Conservation (phyloP, 768 basidiomycete genomes). For the Pisolithus tinctorius region DNA sequence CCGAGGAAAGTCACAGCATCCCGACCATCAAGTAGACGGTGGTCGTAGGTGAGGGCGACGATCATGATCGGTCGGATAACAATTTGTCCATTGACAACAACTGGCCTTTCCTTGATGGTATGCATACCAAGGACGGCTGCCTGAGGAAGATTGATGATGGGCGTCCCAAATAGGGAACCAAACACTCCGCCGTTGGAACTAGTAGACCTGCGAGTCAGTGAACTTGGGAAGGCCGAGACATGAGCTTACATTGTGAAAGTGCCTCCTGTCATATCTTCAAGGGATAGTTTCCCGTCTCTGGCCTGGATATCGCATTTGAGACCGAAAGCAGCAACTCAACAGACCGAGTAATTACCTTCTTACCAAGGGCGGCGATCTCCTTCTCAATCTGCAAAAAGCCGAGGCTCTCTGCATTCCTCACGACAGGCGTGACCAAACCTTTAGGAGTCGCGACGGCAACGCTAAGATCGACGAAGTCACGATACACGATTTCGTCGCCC, state of each 20-base stretch:
- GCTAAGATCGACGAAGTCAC: slow-evolving; percentile 87
- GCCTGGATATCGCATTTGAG: slow-evolving; percentile 40
- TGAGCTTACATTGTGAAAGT: slow-evolving; percentile 90
- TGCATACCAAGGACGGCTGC: slow-evolving; percentile 96
- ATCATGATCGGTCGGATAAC: slow-evolving; percentile 97
- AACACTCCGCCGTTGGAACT: slow-evolving; percentile 99
- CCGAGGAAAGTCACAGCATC: slow-evolving; percentile 98
- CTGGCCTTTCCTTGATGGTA: slow-evolving; percentile 83
- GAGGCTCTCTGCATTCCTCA: slow-evolving; percentile 85
- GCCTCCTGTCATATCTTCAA: slow-evolving; percentile 98
- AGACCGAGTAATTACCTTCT: slow-evolving; percentile 51
- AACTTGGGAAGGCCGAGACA: neutral
- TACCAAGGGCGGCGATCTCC: slow-evolving; percentile 85
- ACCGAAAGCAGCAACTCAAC: slow-evolving; percentile 4
- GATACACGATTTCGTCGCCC: slow-evolving; percentile 88
- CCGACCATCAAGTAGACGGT: slow-evolving; percentile 89
- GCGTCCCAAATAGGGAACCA: slow-evolving; percentile 95
- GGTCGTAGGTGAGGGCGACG: slow-evolving; percentile 90
- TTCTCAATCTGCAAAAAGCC: slow-evolving; percentile 87
- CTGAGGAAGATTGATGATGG: slow-evolving; percentile 97
- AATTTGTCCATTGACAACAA: slow-evolving; percentile 91
- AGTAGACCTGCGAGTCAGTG: slow-evolving; percentile 2
- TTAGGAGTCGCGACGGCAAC: slow-evolving; percentile 98
- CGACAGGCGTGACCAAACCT: slow-evolving; percentile 93
- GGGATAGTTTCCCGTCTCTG: slow-evolving; percentile 84